phyloP scores from a whole-genome alignment of 148 eudicot genomes.

The Rhododendron vialii region DNA sequence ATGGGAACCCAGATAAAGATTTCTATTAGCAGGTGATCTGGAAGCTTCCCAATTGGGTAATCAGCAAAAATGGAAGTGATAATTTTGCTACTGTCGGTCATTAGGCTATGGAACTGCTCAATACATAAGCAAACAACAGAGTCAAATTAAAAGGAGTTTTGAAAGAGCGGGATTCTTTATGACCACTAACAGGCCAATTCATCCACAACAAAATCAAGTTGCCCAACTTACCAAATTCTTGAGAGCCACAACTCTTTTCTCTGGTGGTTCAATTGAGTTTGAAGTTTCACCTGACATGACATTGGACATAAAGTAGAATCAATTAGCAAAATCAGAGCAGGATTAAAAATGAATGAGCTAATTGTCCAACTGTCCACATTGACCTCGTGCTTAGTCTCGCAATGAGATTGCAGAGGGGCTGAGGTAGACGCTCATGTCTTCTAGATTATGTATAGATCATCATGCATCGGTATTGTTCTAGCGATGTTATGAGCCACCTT shows the following conservation, averaged over 20 bases:
- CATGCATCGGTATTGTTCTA: not conserved
- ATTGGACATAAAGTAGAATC: conserved; percentile 14
- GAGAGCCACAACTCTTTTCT: conserved; percentile 54
- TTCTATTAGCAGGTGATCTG: conserved; percentile 70
- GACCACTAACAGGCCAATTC: not conserved
- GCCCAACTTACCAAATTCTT: conserved; percentile 39
- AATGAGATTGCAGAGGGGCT: not conserved
- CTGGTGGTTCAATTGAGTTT: conserved; percentile 66
- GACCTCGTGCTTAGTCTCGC: not conserved
- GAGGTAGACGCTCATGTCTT: not conserved
- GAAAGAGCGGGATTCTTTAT: not conserved
- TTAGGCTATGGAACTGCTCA: conserved; percentile 2
- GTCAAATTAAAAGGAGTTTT: not conserved
- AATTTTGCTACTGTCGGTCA: conserved; percentile 23
- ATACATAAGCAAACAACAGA: not conserved
- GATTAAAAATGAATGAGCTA: conserved; percentile 6
- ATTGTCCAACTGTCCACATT: not conserved
- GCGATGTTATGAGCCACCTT: not conserved
- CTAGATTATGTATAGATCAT: not conserved
- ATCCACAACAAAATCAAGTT: not conserved
- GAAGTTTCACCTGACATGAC: conserved; percentile 75
- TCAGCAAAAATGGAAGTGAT: conserved; percentile 19
- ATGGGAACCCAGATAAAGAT: conserved; percentile 68
- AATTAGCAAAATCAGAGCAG: conserved; percentile 7
- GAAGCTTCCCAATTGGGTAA: conserved; percentile 44